These are phyloP conservation scores for Aspergillus bridgeri DNA, from an alignment of 495 filamentous ascomycete species.

Conservation along the genomic window DNA sequence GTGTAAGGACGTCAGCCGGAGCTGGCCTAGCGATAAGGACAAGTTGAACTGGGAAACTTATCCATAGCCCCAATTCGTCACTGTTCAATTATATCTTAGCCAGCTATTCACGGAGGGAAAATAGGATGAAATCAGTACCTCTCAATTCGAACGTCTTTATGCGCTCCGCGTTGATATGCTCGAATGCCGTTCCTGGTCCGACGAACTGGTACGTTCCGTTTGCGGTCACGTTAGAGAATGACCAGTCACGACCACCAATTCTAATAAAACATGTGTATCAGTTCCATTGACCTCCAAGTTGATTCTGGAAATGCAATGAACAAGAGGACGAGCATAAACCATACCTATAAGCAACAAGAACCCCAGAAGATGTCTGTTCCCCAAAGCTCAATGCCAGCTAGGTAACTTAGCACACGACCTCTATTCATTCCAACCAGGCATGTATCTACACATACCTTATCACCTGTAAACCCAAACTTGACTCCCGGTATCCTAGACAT, in stretches of 20 bases:
- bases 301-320: too few species aligned
- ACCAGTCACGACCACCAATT: constrained; percentile 61
- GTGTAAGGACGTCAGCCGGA: constrained; percentile 20
- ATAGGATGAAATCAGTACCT: constrained; percentile 18
- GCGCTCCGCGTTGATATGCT: constrained; percentile 16
- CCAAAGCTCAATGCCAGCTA: constrained; percentile 60
- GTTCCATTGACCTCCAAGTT: background rate
- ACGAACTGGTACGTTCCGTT: constrained; percentile 60
- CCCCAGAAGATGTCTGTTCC: constrained; percentile 49
- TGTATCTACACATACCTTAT: constrained; percentile 34
- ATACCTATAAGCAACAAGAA: constrained; percentile 55
- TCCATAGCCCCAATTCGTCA: constrained; percentile 67
- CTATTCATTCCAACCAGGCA: constrained; percentile 1
- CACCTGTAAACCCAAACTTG: constrained; percentile 63
- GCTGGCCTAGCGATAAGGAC: too few species aligned
- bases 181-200: constrained; percentile 24
- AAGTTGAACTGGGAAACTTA: constrained; percentile 21
- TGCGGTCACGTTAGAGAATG: constrained; percentile 63
- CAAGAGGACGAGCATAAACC: background rate
- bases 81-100: constrained; percentile 27
- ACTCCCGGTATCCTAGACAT: constrained; percentile 50
- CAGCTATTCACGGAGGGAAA: too few species aligned
- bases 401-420: constrained; percentile 8
- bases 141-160: constrained; percentile 35
- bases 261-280: constrained; percentile 26